These are phyloP conservation scores for Linnemannia schmuckeri DNA, from an alignment of 192 early-diverging fungal genomes.

Conservation along the genomic window DNA sequence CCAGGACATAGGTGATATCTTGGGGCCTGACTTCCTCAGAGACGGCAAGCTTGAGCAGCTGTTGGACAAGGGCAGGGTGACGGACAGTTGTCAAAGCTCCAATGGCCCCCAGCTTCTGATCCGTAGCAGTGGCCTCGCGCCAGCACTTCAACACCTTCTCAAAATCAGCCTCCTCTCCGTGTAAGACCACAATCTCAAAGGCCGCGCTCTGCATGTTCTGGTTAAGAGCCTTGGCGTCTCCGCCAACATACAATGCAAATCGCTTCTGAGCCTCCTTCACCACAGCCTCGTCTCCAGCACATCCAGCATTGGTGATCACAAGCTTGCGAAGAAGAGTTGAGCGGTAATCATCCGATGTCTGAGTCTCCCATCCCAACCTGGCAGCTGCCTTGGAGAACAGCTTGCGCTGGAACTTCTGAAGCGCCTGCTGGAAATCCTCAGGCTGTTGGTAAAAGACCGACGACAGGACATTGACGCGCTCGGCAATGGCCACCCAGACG, in stretches of 20 bases:
- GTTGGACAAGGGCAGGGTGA: conserved; percentile 67
- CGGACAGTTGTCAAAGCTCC: conserved; percentile 69
- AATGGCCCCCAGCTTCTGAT: conserved; percentile 79
- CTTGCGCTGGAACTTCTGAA: conserved; percentile 75
- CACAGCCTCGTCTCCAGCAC: conserved; percentile 72
- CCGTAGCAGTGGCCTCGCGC: conserved; percentile 68
- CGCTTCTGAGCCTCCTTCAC: conserved; percentile 77
- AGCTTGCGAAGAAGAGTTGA: conserved; percentile 82
- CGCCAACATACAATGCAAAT: conserved; percentile 74
- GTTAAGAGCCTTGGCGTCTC: conserved; percentile 78
- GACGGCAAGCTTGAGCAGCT: conserved; percentile 72
- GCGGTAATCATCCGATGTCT: conserved; percentile 78
- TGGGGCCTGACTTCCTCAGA: conserved; percentile 79
- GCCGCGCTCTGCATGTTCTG: conserved; percentile 81
- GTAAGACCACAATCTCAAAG: conserved; percentile 76
- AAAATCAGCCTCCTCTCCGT: conserved; percentile 74
- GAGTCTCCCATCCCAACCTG: conserved; percentile 84
- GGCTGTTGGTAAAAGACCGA: conserved; percentile 78
- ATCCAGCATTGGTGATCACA: conserved; percentile 78
- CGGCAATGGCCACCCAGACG: conserved; percentile 77
- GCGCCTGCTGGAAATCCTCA: conserved; percentile 67
- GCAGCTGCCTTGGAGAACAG: conserved; percentile 83
- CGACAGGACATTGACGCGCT: conserved; percentile 68
- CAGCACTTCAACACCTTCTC: conserved; percentile 74
- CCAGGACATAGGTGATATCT: conserved; percentile 72